Evolutionary conservation across 1,139 yeast species (phyloP).

Genomic region (Candida sp.): DNA sequence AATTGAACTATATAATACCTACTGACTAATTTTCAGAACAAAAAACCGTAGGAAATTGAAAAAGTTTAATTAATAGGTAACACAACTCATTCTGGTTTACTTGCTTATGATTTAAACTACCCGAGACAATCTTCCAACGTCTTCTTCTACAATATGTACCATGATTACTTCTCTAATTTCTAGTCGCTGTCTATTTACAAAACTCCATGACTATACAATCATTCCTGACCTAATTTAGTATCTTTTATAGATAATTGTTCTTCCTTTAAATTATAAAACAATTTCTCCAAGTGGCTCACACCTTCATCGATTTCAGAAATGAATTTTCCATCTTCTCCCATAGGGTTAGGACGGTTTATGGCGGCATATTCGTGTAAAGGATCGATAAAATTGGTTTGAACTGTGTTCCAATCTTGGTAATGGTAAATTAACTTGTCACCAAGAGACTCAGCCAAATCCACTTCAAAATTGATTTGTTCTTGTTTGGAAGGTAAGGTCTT

Average conservation of each 20-base stretch:
- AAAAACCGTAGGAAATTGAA: too few relatives aligned
- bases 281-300: constrained; percentile 16
- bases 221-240: constrained; percentile 2
- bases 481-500: constrained; percentile 21
- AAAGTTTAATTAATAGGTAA: too few relatives aligned
- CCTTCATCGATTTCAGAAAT: constrained; percentile 23
- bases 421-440: constrained; percentile 24
- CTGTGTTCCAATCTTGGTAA: constrained; percentile 18
- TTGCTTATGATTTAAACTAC: too few relatives aligned
- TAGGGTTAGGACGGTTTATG: constrained; percentile 20
- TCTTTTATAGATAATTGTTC: constrained; percentile 8
- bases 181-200: too few relatives aligned
- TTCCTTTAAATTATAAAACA: constrained; percentile 19
- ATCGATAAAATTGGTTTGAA: constrained; percentile 20
- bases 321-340: constrained; percentile 19
- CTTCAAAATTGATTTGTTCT: constrained; percentile 30
- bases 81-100: too few relatives aligned
- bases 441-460: constrained; percentile 12
- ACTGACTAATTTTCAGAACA: too few relatives aligned
- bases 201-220: too few relatives aligned
- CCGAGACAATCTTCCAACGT: too few relatives aligned
- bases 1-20: too few relatives aligned
- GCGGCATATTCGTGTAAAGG: constrained; percentile 18
- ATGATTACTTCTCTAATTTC: too few relatives aligned
- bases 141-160: too few relatives aligned